These are phyloP conservation scores for Rehmannia glutinosa DNA, from an alignment of 257 asterid species.

Conservation along the genomic window DNA sequence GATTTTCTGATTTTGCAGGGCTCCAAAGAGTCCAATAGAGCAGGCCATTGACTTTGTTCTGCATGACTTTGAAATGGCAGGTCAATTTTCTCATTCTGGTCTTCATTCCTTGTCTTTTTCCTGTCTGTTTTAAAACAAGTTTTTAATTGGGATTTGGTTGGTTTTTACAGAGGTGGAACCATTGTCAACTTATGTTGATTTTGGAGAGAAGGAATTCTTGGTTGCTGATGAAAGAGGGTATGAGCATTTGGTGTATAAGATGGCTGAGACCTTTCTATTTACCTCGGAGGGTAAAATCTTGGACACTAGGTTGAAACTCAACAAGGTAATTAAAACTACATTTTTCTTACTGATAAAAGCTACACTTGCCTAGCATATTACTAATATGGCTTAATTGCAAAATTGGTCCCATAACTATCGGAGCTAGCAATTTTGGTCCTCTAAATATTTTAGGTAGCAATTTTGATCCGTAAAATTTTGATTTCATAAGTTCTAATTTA, in stretches of 20 bases:
- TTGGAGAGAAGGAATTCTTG: conserved; percentile 77
- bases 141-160: conserved; percentile 13
- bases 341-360: too few relatives aligned
- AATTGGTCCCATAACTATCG: too few relatives aligned
- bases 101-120: too few relatives aligned
- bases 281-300: conserved; percentile 52
- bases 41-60: conserved; percentile 93
- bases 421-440: too few relatives aligned
- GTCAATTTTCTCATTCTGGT: too few relatives aligned
- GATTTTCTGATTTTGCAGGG: conserved; percentile 24
- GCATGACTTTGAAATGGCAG: conserved; percentile 98
- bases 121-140: too few relatives aligned
- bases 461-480: too few relatives aligned
- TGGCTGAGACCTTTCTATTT: conserved; percentile 60
- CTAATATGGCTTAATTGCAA: too few relatives aligned
- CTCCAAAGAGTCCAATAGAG: conserved; percentile 81
- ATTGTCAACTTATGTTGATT: conserved; percentile 80
- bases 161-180: conserved; percentile 84
- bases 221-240: conserved; percentile 95
- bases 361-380: too few relatives aligned
- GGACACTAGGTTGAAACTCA: conserved; percentile 70
- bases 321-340: too few relatives aligned
- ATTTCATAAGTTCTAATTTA: too few relatives aligned
- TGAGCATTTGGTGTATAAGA: conserved; percentile 69
- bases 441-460: too few relatives aligned